Percentiles rank a stretch among this genome's conserved stretches.
These are phyloP conservation scores for Pterulicium gracile DNA, from an alignment of 1,284 basidiomycete species.

Conservation along the genomic window DNA sequence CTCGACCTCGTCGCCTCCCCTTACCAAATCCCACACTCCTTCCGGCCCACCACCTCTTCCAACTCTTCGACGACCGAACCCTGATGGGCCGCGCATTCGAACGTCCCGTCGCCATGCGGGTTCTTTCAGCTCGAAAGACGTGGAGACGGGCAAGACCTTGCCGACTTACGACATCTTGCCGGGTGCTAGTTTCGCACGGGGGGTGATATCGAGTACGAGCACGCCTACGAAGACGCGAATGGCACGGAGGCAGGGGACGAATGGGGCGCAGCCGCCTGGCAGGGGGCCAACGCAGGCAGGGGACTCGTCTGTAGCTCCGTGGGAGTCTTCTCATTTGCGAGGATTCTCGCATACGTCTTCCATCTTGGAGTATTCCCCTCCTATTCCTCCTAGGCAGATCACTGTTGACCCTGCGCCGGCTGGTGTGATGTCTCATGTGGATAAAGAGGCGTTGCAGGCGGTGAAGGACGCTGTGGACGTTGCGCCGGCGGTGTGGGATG, in stretches of 20 bases:
- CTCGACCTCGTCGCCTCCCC: constrained; percentile 15
- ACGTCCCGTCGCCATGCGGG: constrained; percentile 79
- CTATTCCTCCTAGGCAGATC: constrained; percentile 19
- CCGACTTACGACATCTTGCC: constrained; percentile 46
- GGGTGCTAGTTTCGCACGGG: constrained; percentile 20
- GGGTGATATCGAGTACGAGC: constrained; percentile 21
- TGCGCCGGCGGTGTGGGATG: constrained; percentile 63
- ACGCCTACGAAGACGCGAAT: constrained; percentile 34
- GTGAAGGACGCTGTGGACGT: constrained; percentile 57
- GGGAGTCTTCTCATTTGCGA: constrained; percentile 34
- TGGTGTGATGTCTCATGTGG: constrained; percentile 44
- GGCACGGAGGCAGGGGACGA: constrained; percentile 31
- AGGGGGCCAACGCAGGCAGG: neutral
- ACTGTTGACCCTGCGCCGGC: constrained; percentile 1
- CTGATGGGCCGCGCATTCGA: constrained; percentile 29
- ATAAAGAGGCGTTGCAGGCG: constrained; percentile 58
- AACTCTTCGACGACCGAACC: constrained; percentile 15
- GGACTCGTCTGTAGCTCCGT: neutral
- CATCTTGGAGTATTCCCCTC: constrained; percentile 31
- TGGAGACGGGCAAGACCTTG: constrained; percentile 77
- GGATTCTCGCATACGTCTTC: constrained; percentile 48
- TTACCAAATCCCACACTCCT: constrained; percentile 1
- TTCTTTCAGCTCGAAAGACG: constrained; percentile 86
- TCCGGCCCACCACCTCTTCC: constrained; percentile 11
- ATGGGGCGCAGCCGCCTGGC: neutral